Evolutionary conservation across 2,329 filamentous ascomycete species (phyloP).

Genomic region (Reticulascus tulasneorum): DNA sequence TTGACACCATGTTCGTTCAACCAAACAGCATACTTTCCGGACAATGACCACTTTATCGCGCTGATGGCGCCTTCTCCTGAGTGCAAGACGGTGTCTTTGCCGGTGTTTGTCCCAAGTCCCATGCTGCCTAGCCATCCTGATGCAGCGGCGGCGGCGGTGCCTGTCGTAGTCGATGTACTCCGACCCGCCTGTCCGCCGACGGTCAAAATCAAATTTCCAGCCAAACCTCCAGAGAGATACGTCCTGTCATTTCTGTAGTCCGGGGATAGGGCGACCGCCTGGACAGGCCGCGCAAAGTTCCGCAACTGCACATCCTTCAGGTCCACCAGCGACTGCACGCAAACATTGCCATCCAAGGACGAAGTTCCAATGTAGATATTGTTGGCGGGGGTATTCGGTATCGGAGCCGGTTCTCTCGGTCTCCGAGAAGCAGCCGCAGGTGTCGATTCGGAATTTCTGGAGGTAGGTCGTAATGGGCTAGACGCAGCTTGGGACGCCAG

Average conservation of each 20-base stretch:
- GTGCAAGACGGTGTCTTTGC: slow-evolving; percentile 83
- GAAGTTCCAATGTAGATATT: slow-evolving; percentile 91
- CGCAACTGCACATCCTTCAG: slow-evolving; percentile 84
- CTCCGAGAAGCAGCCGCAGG: slow-evolving; percentile 49
- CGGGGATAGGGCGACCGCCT: slow-evolving; percentile 89
- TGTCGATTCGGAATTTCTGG: slow-evolving; percentile 32
- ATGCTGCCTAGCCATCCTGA: slow-evolving; percentile 90
- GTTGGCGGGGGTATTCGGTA: slow-evolving; percentile 78
- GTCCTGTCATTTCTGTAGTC: slow-evolving; percentile 87
- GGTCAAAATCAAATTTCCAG: slow-evolving; percentile 84
- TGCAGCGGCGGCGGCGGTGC: slow-evolving; percentile 76
- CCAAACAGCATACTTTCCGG: slow-evolving; percentile 91
- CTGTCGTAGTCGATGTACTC: slow-evolving; percentile 83
- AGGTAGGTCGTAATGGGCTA: slow-evolving; percentile 24
- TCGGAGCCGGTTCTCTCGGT: slow-evolving; percentile 45
- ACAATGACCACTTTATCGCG: slow-evolving; percentile 90
- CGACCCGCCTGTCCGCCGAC: slow-evolving; percentile 74
- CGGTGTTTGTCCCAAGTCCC: slow-evolving; percentile 71
- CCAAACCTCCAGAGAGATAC: slow-evolving; percentile 86
- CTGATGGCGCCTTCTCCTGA: slow-evolving; percentile 89
- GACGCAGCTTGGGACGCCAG: slow-evolving; percentile 29
- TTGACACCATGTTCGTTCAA: slow-evolving; percentile 96
- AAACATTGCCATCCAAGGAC: slow-evolving; percentile 94
- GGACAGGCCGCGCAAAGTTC: slow-evolving; percentile 90
- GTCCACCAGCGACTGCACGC: slow-evolving; percentile 82